A percentile compares a stretch with the other conserved stretches of the same genome.
These are phyloP conservation scores for Zasmidium angulare DNA, from an alignment of 2,329 filamentous ascomycete genomes.

Conservation along the genomic window DNA sequence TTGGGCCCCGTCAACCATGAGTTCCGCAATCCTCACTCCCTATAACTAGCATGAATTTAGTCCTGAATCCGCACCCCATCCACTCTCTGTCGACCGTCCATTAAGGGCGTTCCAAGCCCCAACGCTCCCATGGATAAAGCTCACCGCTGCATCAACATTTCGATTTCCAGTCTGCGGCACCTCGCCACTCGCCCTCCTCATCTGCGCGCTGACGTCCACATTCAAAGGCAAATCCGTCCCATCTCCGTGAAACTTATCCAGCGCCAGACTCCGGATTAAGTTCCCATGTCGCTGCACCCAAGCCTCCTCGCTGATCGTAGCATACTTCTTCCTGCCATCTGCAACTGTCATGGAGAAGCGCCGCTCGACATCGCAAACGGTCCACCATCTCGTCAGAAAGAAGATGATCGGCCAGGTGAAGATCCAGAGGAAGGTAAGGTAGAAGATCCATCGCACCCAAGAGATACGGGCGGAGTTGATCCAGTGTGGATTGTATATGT, in stretches of 20 bases:
- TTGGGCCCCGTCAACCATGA: not conserved
- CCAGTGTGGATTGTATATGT: slow-evolving; percentile 63
- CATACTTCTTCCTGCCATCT: slow-evolving; percentile 45
- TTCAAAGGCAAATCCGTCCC: slow-evolving; percentile 27
- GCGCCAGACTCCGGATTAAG: slow-evolving; percentile 59
- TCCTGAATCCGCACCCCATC: slow-evolving; percentile 1
- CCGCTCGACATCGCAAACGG: slow-evolving; percentile 67
- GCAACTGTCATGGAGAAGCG: not conserved
- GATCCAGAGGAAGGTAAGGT: slow-evolving; percentile 66
- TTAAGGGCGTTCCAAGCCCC: slow-evolving; percentile 27
- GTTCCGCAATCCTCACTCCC: not conserved
- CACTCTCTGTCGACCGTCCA: slow-evolving; percentile 10
- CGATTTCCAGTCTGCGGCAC: slow-evolving; percentile 23
- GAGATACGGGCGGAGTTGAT: slow-evolving; percentile 66
- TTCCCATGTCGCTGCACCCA: slow-evolving; percentile 65
- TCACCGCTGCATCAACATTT: slow-evolving; percentile 26
- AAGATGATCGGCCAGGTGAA: slow-evolving; percentile 70
- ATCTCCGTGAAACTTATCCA: slow-evolving; percentile 56
- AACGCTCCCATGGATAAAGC: slow-evolving; percentile 26
- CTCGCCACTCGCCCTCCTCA: slow-evolving; percentile 10
- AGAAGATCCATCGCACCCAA: slow-evolving; percentile 66
- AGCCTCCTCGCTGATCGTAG: slow-evolving; percentile 50
- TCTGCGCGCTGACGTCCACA: slow-evolving; percentile 47
- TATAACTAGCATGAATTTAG: too few species aligned
- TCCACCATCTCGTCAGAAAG: slow-evolving; percentile 66